Conservation (phyloP, 75 land plant species). For the Pinus taeda region DNA sequence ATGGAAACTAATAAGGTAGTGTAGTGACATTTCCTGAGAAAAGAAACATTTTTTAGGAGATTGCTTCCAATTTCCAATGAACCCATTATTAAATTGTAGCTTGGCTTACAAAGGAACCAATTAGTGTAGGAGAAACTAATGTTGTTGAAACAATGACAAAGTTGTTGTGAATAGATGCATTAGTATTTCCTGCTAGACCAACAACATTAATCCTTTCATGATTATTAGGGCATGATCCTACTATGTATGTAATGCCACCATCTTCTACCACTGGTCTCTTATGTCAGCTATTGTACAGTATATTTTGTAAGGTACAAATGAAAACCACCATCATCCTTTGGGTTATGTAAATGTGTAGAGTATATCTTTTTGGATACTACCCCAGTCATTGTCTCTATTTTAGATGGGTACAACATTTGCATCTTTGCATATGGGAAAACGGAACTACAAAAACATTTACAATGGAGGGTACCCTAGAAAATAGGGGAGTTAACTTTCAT, state of each 20-base stretch:
- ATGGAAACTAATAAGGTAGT: neutral
- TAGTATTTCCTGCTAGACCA: slow-evolving; percentile 90
- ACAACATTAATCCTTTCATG: slow-evolving; percentile 78
- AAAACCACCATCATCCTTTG: too few relatives aligned
- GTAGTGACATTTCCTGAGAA: neutral
- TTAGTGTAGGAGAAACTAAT: neutral
- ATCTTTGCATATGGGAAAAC: slow-evolving; percentile 74
- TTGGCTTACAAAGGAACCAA: neutral
- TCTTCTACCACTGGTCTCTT: too few relatives aligned
- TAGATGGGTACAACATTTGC: too few relatives aligned
- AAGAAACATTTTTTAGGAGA: neutral
- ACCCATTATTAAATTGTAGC: neutral
- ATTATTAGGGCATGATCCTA: too few relatives aligned
- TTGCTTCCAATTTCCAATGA: too few relatives aligned
- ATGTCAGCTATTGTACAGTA: too few relatives aligned
- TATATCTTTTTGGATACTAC: too few relatives aligned
- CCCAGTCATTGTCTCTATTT: too few relatives aligned
- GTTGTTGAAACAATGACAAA: neutral
- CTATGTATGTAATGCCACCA: too few relatives aligned
- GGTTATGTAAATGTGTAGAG: too few relatives aligned
- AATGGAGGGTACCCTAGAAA: slow-evolving; percentile 71
- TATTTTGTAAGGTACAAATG: too few relatives aligned
- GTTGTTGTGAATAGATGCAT: slow-evolving; percentile 67
- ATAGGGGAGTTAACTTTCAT: slow-evolving; percentile 85
- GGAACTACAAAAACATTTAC: slow-evolving; percentile 94